Evolutionary conservation across 768 basidiomycete species (phyloP).

Genomic region (Sporobolomyces roseus): DNA sequence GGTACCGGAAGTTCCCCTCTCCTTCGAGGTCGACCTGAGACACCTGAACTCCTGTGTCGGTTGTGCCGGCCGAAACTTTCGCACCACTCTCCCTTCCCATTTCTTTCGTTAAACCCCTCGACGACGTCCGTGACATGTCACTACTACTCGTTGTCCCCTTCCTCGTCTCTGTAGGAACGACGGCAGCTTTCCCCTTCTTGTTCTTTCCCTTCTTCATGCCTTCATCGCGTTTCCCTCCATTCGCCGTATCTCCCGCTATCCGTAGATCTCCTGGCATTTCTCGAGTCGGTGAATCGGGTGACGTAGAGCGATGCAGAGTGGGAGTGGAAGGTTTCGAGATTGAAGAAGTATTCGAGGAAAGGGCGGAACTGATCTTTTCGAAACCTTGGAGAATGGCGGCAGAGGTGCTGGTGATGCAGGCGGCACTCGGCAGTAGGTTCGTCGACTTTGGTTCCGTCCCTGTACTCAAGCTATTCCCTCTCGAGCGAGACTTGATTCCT

Average conservation of each 20-base stretch:
- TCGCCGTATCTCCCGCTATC: background rate
- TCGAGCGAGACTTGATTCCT: background rate
- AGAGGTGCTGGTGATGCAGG: conserved; percentile 21
- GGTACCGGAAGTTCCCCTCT: background rate
- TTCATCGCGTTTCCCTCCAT: background rate
- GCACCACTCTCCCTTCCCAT: background rate
- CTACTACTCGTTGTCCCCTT: background rate
- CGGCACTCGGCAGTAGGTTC: background rate
- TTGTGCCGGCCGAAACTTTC: no score
- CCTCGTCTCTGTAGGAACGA: background rate
- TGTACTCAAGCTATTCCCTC: background rate
- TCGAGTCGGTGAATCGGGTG: no score
- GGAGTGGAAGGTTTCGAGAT: no score
- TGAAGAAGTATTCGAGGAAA: background rate
- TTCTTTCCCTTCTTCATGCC: background rate
- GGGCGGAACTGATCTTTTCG: background rate
- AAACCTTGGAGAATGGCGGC: conserved; percentile 5
- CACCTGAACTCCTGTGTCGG: conserved; percentile 1
- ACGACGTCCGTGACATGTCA: conserved; percentile 8
- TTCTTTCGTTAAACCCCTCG: background rate
- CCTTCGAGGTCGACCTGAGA: conserved; percentile 1
- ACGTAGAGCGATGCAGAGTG: no score
- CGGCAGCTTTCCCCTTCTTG: conserved; percentile 11
- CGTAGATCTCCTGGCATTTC: no score
- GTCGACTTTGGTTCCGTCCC: background rate